Evolutionary conservation across 169 alveolate genomes (phyloP), one percentile per base, ranked within the genome.

Genomic region (Eimeria sp.): DNA sequence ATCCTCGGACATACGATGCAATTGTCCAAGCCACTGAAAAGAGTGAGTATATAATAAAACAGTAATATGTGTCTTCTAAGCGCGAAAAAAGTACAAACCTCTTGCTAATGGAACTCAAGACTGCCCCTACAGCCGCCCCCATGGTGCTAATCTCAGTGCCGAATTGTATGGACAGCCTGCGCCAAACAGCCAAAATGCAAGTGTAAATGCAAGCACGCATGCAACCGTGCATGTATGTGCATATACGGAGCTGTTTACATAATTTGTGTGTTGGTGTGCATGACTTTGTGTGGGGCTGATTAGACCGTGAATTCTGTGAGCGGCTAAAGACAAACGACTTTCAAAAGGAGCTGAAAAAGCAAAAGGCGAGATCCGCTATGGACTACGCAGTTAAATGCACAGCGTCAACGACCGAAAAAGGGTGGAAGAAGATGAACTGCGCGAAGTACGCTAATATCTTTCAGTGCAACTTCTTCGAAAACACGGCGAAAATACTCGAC

Each of bases 1-100:
- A 82, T 73, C 90, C 90, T 2, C 90, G 90, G 27, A 82, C 51
- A 34, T 82, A n/a, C 57, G 57, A 47, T 10, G 90, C 67, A 14
- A 54, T 82, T 82, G 72, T 82, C 5, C 49, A 45, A 9, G 67
- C 73, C 51, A 54, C n/a, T n/a, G 25, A 49, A 47, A 49, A 45
- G 47, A 47, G 90, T 82, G 20, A 11, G 70, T 61, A 18, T 0
- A 0, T 61, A 13, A 61, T 13, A 61, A 61, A 0, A 14, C 61
- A 54, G 20, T 54, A 0, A 11, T 3, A 11, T 54, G 1, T 54
- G 10, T 3, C 1, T 54, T 54, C 16, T 54, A 11, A 54, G 2
- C 1, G 16, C 10, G 27, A 7, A 20, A 25, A 61, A 61, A 61
- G 70, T 61, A 25, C 70, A 61, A 61, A 18, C 70, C 9, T 4